These are phyloP conservation scores for Lepidium sativum DNA, from an alignment of 345 rosid genomes.

Conservation along the genomic window DNA sequence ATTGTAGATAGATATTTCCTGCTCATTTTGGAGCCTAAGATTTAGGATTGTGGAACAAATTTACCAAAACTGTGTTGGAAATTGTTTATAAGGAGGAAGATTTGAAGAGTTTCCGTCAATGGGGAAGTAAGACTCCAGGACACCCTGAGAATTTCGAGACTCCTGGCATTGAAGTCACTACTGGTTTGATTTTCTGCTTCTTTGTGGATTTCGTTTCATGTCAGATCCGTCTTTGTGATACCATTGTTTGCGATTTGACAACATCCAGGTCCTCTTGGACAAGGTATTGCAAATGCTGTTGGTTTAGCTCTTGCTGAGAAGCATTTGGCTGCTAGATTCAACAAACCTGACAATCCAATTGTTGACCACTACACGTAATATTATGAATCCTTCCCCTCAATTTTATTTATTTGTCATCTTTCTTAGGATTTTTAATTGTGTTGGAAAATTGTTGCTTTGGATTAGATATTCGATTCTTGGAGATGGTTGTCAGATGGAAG, in stretches of 20 bases:
- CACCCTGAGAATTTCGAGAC: constrained; percentile 93
- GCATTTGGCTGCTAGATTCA: constrained; percentile 83
- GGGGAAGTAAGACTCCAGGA: constrained; percentile 84
- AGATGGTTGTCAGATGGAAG: too few relatives aligned
- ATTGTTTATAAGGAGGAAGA: constrained; percentile 52
- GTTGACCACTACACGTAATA: constrained; percentile 82
- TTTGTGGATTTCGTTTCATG: background rate
- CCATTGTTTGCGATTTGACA: background rate
- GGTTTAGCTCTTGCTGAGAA: constrained; percentile 65
- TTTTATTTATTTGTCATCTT: background rate
- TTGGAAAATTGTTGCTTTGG: too few relatives aligned
- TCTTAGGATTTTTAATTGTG: background rate
- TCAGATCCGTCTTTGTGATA: background rate
- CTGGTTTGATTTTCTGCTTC: constrained; percentile 41
- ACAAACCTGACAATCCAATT: constrained; percentile 68
- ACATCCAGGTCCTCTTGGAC: constrained; percentile 75
- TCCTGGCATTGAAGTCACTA: constrained; percentile 78
- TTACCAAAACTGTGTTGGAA: background rate
- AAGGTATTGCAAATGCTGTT: constrained; percentile 86
- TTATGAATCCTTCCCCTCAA: background rate
- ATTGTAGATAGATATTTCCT: background rate
- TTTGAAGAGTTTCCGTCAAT: constrained; percentile 71
- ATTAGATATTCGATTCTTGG: too few relatives aligned
- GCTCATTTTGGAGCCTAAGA: background rate
- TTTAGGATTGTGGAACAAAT: background rate